phyloP scores from a whole-genome alignment of 2,329 filamentous ascomycete genomes.

The Cladosporium colombiae region DNA sequence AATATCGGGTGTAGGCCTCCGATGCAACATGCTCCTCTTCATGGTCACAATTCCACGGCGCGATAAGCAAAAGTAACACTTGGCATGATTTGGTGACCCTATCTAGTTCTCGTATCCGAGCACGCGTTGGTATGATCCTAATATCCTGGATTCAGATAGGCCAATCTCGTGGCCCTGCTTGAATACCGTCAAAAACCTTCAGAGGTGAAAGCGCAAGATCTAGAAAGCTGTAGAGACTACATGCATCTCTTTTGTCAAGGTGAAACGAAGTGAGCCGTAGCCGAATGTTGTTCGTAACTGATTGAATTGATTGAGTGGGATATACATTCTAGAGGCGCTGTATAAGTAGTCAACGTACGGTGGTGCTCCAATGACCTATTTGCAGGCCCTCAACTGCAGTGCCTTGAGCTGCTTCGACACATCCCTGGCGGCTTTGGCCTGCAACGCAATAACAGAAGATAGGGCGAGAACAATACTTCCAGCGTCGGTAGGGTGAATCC shows the following conservation, averaged over 20 bases:
- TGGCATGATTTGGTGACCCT: background rate
- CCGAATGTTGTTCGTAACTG: background rate
- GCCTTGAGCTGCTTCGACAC: conserved; percentile 24
- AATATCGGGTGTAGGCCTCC: background rate
- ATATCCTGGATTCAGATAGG: background rate
- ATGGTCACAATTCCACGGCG: background rate
- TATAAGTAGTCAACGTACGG: background rate
- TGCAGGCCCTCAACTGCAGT: conserved; percentile 10
- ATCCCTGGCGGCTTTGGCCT: conserved; percentile 13
- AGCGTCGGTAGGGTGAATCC: conserved; percentile 10
- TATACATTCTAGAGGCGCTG: background rate
- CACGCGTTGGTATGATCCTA: background rate
- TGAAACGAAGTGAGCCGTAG: background rate
- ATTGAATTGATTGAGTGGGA: background rate
- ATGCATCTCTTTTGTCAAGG: background rate
- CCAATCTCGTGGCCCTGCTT: background rate
- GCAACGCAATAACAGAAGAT: background rate
- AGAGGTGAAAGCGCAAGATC: background rate
- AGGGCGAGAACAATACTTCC: conserved; percentile 2
- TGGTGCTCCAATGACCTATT: background rate
- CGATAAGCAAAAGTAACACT: background rate
- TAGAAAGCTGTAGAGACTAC: background rate
- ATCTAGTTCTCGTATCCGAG: background rate
- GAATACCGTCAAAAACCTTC: background rate
- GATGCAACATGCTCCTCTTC: background rate